Base-by-base conservation (phyloP, 2,329 filamentous ascomycete genomes). In the Didymella keratinophila region DNA sequence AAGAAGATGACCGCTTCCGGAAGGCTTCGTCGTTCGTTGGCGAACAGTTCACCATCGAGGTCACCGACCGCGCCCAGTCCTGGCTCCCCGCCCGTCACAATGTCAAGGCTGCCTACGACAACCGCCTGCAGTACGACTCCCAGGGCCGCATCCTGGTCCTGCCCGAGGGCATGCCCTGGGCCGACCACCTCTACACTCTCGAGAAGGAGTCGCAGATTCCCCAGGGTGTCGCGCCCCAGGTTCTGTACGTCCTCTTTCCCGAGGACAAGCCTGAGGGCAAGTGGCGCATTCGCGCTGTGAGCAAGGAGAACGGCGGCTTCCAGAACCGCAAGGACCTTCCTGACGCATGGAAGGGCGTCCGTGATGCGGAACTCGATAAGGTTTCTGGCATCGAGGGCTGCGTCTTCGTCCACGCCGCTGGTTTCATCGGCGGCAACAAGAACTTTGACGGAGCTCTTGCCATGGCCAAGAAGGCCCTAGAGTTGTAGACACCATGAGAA, bases 401-500 rank as follows among this genome's bases (percentile, higher is more conserved):
- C 62, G 89, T 99, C 27, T 99, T 99, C 76, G 90, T 97, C 28
- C 95, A 99, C 76, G 93, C 93, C 3, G 89, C 90, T 52, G 95
- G 95, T 27, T 99, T 99, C 80, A 98, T 98, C 73, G 95, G 95
- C 18, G 95, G 95, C 2, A 96, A 97, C 79, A 89, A 91, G 83
- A 96, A 90, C 0, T 95, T 91, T 71, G 92, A 96, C 61, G 95
- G 95, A 28, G 93, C 88, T 25, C 85, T 92, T 75, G 87, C 88
- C 57, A 96, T 98, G 92, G 93, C 93, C 4, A 79, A 84, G 76
- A 92, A 90, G 82, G 89, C 90, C 2, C 79, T 92, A 62, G 85
- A 79, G 16, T 57, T 73, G 48, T 76, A 68, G 45, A 58, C 10
- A 10, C 12, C 14, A 18, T 4, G 1, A 8, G 39, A 9, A 45